Base-by-base conservation (phyloP, 2,329 filamentous ascomycete species). In the Hortaea werneckii region DNA sequence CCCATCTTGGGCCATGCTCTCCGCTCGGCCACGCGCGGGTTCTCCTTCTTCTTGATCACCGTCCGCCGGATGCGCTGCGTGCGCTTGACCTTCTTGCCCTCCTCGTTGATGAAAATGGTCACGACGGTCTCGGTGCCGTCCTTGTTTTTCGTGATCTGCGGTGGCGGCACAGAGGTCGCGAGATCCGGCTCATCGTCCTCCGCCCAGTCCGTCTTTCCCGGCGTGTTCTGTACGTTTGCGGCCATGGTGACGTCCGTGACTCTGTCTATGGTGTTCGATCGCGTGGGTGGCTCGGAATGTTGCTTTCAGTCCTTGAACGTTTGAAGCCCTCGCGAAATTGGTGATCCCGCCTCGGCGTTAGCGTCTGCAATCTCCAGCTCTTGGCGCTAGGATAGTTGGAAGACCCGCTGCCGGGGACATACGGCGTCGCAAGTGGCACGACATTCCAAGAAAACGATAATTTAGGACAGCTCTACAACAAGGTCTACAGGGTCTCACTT, bases 101-200 rank as follows among this genome's bases (percentile, higher is more conserved):
- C 79, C 57, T 98, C 92, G 73, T 95, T 90, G 73, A 87, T 81
- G 61, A 82, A 79, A 75, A 87, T 94, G 53, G 85, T 86, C 63
- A 95, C 83, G 59, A 92, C 85, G 40, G 94, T 98, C 73, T 95
- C 95, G 61, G 87, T 95, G 66, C 94, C 92, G 69, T 98, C 92
- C 74, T 95, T 95, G 80, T 98, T 96, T 67, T 83, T 84, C 67
- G 87, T 90, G 59, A 90, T 85, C 72, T 92, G 84, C 58, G 86
- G 82, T 58, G 85, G 78, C 50, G 92, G 92, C 59, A 98, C 85
- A 57, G 78, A 73, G 73, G 85, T 79, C 70, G 92, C 85, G 71
- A 87, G 83, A 63, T 90, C 86, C 35, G 59, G 53, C 66, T 94
- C 88, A 58, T 83, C 78, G 60, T 81, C 79, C 73, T 96, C 92